Conservation (phyloP, 768 basidiomycete genomes). For the Boletus subcaerulescens region DNA sequence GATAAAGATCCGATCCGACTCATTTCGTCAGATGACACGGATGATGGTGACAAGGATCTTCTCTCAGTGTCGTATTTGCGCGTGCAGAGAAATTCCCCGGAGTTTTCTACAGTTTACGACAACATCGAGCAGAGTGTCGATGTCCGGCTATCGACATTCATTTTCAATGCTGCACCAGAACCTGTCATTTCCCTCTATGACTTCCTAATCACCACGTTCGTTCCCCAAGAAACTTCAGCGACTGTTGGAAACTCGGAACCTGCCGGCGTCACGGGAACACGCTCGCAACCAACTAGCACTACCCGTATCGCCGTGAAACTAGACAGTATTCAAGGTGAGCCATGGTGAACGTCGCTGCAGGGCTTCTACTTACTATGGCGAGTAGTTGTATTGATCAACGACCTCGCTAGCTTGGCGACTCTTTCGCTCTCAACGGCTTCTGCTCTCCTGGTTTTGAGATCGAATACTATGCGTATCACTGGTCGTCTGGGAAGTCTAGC, state of each 20-base stretch:
- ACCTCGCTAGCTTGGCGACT: slow-evolving; percentile 69
- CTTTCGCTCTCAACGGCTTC: slow-evolving; percentile 88
- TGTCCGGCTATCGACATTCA: slow-evolving; percentile 84
- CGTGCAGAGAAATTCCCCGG: slow-evolving; percentile 81
- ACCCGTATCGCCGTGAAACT: slow-evolving; percentile 82
- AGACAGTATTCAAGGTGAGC: slow-evolving; percentile 75
- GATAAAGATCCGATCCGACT: slow-evolving; percentile 54
- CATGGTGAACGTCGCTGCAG: not conserved
- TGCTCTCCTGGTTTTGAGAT: slow-evolving; percentile 70
- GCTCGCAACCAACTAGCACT: slow-evolving; percentile 42
- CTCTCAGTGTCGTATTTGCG: slow-evolving; percentile 75
- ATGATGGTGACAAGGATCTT: slow-evolving; percentile 56
- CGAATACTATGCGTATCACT: slow-evolving; percentile 71
- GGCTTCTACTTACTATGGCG: slow-evolving; percentile 9
- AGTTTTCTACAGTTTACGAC: slow-evolving; percentile 75
- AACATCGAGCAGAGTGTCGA: slow-evolving; percentile 87
- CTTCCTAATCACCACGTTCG: slow-evolving; percentile 97
- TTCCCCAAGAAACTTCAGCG: slow-evolving; percentile 38
- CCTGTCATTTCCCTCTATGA: slow-evolving; percentile 91
- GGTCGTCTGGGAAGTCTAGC: slow-evolving; percentile 83
- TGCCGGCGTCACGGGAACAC: not conserved
- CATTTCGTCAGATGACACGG: slow-evolving; percentile 55
- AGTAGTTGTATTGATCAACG: slow-evolving; percentile 76
- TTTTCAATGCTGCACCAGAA: slow-evolving; percentile 85
- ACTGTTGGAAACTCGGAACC: slow-evolving; percentile 11